Evolutionary conservation across 257 asterid species (phyloP), one percentile per base, ranked within the genome.

Genomic region (Nicotiana tabacum): DNA sequence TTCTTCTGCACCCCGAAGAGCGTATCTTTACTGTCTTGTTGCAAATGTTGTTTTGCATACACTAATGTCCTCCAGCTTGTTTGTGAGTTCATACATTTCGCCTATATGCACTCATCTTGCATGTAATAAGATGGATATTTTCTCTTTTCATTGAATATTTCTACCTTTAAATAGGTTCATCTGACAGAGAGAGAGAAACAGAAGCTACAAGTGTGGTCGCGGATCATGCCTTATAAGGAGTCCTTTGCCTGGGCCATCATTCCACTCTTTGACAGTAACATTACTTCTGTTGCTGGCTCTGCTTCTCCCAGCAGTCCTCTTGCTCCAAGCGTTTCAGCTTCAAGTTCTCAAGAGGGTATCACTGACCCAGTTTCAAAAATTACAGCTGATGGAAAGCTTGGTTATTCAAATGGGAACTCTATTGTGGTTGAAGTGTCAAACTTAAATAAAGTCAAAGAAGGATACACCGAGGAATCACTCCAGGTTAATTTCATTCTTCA

Each of bases 221-320:
- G 95, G 85, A 88, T 96, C 87, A 96, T 96, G 99, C 98, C 99
- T 72, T 89, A 94, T 83, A 89, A 92, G 85, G 99, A 96, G 90
- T 87, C 99, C 72, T 96, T 96, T 91, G 91, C 99, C 58, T 96
- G 98, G 98, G 98, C 98, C 81, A 92, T 96, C 78, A 91, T 96
- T 84, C 98, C 99, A 17, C 98, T 96, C 79, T 96, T 96, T 86
- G 99, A 96, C 86, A 89, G 98, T 86, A 93, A 93, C 80, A 83
- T 87, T 87, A 79, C 96, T 88, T 87, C 94, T 85, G 89, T 96
- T 81, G 97, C 90, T 60, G 99, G 98, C 76, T 88, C 97, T 88
- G 90, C 97, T 85, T 94, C 98, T 66, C 99, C 98, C 57, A 91
- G 98, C 91, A 94, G 99, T 83, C 99, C 99, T 78, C 93, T 93